Evolutionary conservation across 2,329 filamentous ascomycete species (phyloP), one percentile per base, ranked within the genome.

Genomic region (Biscogniauxia sp.): DNA sequence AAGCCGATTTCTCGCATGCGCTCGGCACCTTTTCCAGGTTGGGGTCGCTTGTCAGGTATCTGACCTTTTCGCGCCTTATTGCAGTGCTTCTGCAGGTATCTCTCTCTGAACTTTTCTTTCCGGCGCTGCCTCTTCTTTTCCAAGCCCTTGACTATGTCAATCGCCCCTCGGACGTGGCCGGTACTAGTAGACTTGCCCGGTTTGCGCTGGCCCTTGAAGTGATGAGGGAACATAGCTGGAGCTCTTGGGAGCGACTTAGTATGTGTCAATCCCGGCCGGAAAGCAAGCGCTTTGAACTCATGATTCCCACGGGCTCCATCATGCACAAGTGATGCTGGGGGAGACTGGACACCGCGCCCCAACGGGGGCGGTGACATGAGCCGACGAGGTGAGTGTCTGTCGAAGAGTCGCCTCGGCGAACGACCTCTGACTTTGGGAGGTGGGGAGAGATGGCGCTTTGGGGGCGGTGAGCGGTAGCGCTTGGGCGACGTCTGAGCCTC

Each of bases 91-190:
- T 93, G 89, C 73, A 91, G 89, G 67, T 89, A 85, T 73, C 92
- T 91, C 59, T 74, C 73, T 57, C 72, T 69, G 71, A 93, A 90
- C 77, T 97, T 97, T 77, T 98, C 93, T 78, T 90, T 93, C 68
- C 95, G 90, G 66, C 95, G 88, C 78, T 95, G 91, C 25, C 93
- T 89, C 80, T 97, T 98, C 77, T 91, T 89, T 79, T 99, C 95
- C 1, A 99, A 84, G 8, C 95, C 95, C 75, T 97, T 96, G 76
- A 97, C 91, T 63, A 97, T 99, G 76, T 98, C 95, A 67, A 99
- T 96, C 41, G 95, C 93, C n/a, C 93, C 92, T 64, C 95, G 90
- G 9, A 92, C 85, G 65, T 95, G 92, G 51, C 86, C 78, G 55
- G 64, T 66, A 13, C 70, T 65, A 68, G 71, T 55, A 13, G 68